Conservation (phyloP, 1,284 basidiomycete genomes). For the Thelephora terrestris region DNA sequence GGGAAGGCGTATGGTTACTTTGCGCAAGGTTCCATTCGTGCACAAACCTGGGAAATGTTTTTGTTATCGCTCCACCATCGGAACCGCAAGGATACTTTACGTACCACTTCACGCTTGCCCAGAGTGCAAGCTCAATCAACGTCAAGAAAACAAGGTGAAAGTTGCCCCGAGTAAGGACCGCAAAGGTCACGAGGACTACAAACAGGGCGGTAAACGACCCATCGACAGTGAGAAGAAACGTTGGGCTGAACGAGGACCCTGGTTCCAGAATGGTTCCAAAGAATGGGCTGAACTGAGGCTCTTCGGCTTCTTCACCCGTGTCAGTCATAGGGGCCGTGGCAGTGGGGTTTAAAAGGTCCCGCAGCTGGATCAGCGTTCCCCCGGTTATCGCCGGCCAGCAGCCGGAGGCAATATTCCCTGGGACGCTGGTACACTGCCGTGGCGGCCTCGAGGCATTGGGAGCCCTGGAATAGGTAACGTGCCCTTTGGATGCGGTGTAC, state of each 20-base stretch:
- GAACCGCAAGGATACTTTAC: slow-evolving; percentile 8
- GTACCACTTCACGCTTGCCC: slow-evolving; percentile 73
- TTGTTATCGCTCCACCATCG: neutral
- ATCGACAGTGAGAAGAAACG: slow-evolving; percentile 57
- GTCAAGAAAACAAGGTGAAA: slow-evolving; percentile 55
- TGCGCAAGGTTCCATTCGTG: slow-evolving; percentile 11
- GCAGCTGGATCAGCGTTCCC: too few species aligned
- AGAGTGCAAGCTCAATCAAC: slow-evolving; percentile 51
- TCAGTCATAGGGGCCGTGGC: neutral
- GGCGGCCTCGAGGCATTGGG: too few species aligned
- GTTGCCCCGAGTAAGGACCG: slow-evolving; percentile 48
- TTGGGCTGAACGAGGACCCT: slow-evolving; percentile 64
- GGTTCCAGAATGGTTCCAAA: slow-evolving; percentile 51
- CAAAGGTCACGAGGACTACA: slow-evolving; percentile 43
- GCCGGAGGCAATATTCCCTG: too few species aligned
- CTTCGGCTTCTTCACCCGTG: neutral
- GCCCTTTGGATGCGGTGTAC: too few species aligned
- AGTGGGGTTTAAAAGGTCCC: too few species aligned
- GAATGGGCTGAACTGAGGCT: slow-evolving; percentile 19
- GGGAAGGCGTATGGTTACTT: neutral
- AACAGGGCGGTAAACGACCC: slow-evolving; percentile 46
- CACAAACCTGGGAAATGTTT: slow-evolving; percentile 26
- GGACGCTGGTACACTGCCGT: too few species aligned
- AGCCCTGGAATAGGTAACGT: too few species aligned
- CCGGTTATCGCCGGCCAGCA: too few species aligned